Conservation (phyloP, 768 basidiomycete species). For the Termitomyces sp. region DNA sequence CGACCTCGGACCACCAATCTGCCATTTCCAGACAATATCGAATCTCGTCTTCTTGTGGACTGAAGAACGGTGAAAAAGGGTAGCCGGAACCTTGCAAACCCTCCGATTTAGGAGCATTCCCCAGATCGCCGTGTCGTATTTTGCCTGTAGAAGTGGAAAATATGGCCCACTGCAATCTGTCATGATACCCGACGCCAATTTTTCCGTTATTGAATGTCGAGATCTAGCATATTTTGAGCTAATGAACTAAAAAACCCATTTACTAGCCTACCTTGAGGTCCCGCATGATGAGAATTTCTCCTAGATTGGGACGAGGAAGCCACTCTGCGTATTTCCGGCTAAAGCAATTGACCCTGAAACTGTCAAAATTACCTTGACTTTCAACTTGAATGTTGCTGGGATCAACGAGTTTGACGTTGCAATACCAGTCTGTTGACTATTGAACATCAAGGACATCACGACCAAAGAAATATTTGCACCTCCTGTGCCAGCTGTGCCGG, state of each 20-base stretch:
- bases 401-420: slow-evolving; percentile 45
- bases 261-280: slow-evolving; percentile 40
- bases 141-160: slow-evolving; percentile 36
- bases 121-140: slow-evolving; percentile 31
- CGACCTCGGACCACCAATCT: slow-evolving; percentile 46
- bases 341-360: slow-evolving; percentile 47
- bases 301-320: slow-evolving; percentile 43
- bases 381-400: slow-evolving; percentile 37
- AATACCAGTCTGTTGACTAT: slow-evolving; percentile 36
- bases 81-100: slow-evolving; percentile 28
- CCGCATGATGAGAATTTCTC: slow-evolving; percentile 47
- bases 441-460: background rate
- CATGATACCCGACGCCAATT: slow-evolving; percentile 39
- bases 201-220: slow-evolving; percentile 21
- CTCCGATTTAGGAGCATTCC: slow-evolving; percentile 30
- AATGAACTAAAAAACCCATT: background rate
- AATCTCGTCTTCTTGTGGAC: slow-evolving; percentile 32
- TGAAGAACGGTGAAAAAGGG: slow-evolving; percentile 39
- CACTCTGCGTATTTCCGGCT: slow-evolving; percentile 38
- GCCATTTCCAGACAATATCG: slow-evolving; percentile 37
- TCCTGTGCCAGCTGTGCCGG: slow-evolving; percentile 14
- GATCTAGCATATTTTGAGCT: slow-evolving; percentile 21
- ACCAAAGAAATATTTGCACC: slow-evolving; percentile 19
- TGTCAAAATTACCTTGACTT: slow-evolving; percentile 15
- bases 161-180: slow-evolving; percentile 50